Evolutionary conservation across 1,284 basidiomycete species (phyloP).

Genomic region (Leccinum griseonigrum): DNA sequence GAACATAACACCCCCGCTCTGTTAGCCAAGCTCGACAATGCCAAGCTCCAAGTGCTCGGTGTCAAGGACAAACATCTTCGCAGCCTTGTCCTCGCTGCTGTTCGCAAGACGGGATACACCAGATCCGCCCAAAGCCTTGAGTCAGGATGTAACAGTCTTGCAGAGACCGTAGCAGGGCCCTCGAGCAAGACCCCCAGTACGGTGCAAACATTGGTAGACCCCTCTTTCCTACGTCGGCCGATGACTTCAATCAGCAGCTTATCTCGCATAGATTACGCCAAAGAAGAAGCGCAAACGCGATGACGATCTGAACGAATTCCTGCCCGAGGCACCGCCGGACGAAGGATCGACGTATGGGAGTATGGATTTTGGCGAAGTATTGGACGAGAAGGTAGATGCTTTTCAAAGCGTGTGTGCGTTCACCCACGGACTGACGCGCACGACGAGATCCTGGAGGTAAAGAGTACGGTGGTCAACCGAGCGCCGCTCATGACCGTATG

Average conservation of each 20-base stretch:
- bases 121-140: conserved; percentile 17
- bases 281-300: conserved; percentile 53
- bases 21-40: conserved; percentile 57
- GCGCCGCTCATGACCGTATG: conserved; percentile 95
- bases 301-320: conserved; percentile 53
- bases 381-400: conserved; percentile 59
- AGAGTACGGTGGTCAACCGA: conserved; percentile 77
- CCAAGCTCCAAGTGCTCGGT: conserved; percentile 55
- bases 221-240: conserved; percentile 18
- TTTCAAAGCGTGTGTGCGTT: background rate
- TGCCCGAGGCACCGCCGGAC: conserved; percentile 52
- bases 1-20: conserved; percentile 61
- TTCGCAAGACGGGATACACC: conserved; percentile 63
- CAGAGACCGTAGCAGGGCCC: conserved; percentile 4
- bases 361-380: conserved; percentile 69
- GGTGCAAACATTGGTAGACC: conserved; percentile 25
- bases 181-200: conserved; percentile 10
- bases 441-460: conserved; percentile 54
- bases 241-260: conserved; percentile 4
- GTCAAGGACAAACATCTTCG: conserved; percentile 70
- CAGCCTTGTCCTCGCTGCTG: conserved; percentile 57
- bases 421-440: conserved; percentile 1
- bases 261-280: conserved; percentile 39
- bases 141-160: background rate
- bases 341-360: conserved; percentile 50